phyloP scores from a whole-genome alignment of 2,329 filamentous ascomycete species.

The Penicillium sp. region DNA sequence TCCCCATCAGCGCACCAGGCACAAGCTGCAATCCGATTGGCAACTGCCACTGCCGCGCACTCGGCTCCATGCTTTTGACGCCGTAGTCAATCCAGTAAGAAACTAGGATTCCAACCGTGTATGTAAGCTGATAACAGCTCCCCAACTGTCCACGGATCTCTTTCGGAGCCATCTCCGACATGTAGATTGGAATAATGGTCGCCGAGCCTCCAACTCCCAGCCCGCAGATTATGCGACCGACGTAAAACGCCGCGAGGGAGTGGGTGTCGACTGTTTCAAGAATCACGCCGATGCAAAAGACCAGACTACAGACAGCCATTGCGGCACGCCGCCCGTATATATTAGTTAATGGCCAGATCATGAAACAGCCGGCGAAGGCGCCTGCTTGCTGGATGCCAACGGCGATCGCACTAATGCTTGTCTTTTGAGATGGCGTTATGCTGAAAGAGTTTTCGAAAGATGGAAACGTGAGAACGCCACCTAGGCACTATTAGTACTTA shows the following conservation, averaged over 20 bases:
- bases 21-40: constrained; percentile 56
- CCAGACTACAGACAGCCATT: constrained; percentile 47
- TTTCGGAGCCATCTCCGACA: constrained; percentile 49
- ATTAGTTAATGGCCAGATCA: constrained; percentile 52
- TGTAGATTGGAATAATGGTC: constrained; percentile 46
- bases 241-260: constrained; percentile 48
- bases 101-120: constrained; percentile 52
- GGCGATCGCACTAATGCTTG: constrained; percentile 49
- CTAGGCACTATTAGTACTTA: constrained; percentile 18
- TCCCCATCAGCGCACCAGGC: constrained; percentile 49
- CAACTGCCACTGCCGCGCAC: constrained; percentile 55
- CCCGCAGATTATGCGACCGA: constrained; percentile 51
- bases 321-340: constrained; percentile 47
- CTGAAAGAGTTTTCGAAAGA: constrained; percentile 48
- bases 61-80: constrained; percentile 28
- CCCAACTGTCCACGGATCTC: constrained; percentile 52
- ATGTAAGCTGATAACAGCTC: constrained; percentile 56
- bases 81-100: constrained; percentile 59
- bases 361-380: constrained; percentile 54
- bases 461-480: constrained; percentile 50
- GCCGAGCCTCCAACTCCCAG: constrained; percentile 52
- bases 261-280: constrained; percentile 52
- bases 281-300: constrained; percentile 50
- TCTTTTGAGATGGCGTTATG: constrained; percentile 43
- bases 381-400: constrained; percentile 56